Conservation (phyloP, 371 early-diverging fungal genomes). For the Coelomomyces lativittatus region DNA sequence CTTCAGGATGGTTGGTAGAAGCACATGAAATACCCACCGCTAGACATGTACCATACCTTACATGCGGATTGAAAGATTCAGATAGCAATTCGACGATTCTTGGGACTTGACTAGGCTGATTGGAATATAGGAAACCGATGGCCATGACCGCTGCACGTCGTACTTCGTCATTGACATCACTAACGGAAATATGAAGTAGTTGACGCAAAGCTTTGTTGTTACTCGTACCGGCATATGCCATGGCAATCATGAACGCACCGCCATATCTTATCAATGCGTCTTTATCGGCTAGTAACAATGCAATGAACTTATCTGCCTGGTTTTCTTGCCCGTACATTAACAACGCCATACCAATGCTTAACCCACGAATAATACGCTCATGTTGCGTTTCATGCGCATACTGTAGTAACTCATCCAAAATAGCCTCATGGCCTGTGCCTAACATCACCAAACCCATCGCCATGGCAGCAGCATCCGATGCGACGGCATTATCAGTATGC, state of each 20-base stretch:
- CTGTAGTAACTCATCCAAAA: conserved; percentile 79
- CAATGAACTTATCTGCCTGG: conserved; percentile 70
- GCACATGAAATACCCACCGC: conserved; percentile 96
- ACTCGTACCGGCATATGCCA: conserved; percentile 94
- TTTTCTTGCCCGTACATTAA: conserved; percentile 91
- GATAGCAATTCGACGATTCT: conserved; percentile 88
- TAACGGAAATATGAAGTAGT: conserved; percentile 87
- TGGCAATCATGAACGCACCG: conserved; percentile 86
- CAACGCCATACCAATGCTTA: conserved; percentile 78
- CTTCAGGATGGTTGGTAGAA: conserved; percentile 62
- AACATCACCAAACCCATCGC: conserved; percentile 95
- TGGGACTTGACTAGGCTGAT: conserved; percentile 79
- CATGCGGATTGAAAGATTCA: conserved; percentile 95
- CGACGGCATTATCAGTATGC: conserved; percentile 83
- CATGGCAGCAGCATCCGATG: conserved; percentile 92
- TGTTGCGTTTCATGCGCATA: conserved; percentile 93
- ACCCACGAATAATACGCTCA: conserved; percentile 90
- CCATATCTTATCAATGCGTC: conserved; percentile 86
- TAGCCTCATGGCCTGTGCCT: conserved; percentile 64
- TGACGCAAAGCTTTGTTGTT: conserved; percentile 84
- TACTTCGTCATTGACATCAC: conserved; percentile 96
- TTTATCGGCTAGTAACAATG: conserved; percentile 66
- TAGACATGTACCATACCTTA: conserved; percentile 89
- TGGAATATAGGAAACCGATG: conserved; percentile 84
- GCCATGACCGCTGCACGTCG: conserved; percentile 93